Conservation (phyloP, 345 rosid species). For the Gossypioides kirkii region DNA sequence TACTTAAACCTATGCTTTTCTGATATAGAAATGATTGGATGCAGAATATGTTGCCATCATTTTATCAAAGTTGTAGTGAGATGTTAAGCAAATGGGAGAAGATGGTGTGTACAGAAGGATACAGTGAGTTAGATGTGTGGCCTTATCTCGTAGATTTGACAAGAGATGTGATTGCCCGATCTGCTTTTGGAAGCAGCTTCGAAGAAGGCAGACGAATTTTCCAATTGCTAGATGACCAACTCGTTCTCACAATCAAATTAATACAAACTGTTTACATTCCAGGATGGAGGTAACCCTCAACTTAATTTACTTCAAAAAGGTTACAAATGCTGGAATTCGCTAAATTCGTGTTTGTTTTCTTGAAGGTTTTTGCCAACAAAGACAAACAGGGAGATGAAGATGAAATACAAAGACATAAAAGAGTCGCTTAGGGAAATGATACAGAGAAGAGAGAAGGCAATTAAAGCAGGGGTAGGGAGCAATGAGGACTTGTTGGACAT, state of each 20-base stretch:
- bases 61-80: conserved; percentile 24
- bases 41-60: conserved; percentile 28
- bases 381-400: conserved; percentile 25
- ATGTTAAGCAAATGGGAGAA: conserved; percentile 34
- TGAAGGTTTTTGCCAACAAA: conserved; percentile 26
- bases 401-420: conserved; percentile 13
- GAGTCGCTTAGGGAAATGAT: conserved; percentile 18
- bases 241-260: not conserved
- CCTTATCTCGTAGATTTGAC: conserved; percentile 33
- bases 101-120: not conserved
- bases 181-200: conserved; percentile 46
- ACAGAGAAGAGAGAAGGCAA: conserved; percentile 20
- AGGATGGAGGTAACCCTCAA: conserved; percentile 36
- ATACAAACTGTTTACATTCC: conserved; percentile 24
- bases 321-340: not conserved
- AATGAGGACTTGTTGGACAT: conserved; percentile 27
- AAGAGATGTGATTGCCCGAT: conserved; percentile 39
- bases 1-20: not conserved
- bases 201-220: conserved; percentile 40
- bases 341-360: not conserved
- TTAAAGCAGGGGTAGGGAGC: conserved; percentile 11
- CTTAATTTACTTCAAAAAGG: too few species aligned
- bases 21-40: not conserved
- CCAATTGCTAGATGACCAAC: conserved; percentile 26
- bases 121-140: conserved; percentile 33